phyloP scores from a whole-genome alignment of 225 moss, liverwort and hornwort genomes.

The Pseudoscleropodium purum region DNA sequence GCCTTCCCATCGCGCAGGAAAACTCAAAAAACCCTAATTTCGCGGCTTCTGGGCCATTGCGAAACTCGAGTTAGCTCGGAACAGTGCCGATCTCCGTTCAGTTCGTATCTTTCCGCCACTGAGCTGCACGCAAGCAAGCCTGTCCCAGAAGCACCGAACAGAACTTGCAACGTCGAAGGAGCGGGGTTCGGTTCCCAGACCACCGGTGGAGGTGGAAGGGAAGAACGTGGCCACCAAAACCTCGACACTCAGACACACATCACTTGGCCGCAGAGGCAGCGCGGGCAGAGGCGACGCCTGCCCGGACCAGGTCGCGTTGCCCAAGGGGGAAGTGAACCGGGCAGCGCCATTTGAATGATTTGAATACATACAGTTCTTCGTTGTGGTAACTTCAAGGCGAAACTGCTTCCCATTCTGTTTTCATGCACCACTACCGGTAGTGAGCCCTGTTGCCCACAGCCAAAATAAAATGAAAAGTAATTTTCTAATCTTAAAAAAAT shows the following conservation, averaged over 20 bases:
- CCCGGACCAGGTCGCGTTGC: not conserved
- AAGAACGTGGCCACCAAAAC: not conserved
- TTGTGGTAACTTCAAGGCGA: not conserved
- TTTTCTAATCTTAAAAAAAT: no score
- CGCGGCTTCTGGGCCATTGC: not conserved
- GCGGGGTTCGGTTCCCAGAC: not conserved
- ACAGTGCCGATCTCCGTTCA: not conserved
- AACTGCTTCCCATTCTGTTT: not conserved
- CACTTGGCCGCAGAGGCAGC: not conserved
- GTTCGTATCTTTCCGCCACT: not conserved
- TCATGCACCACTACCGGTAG: no score
- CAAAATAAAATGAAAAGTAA: no score
- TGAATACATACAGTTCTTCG: not conserved
- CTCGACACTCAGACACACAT: not conserved
- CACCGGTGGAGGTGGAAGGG: conserved; percentile 2
- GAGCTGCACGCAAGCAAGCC: not conserved
- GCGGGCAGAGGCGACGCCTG: not conserved
- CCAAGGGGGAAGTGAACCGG: not conserved
- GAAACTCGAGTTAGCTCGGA: not conserved
- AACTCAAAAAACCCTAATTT: conserved; percentile 9
- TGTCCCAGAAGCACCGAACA: not conserved
- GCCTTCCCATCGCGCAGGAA: not conserved
- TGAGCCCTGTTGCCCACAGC: no score
- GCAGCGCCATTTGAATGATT: not conserved
- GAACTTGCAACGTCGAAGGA: not conserved